These are phyloP conservation scores for Chrysanthemum makinoi DNA, from an alignment of 129 eudicot species.

Conservation along the genomic window DNA sequence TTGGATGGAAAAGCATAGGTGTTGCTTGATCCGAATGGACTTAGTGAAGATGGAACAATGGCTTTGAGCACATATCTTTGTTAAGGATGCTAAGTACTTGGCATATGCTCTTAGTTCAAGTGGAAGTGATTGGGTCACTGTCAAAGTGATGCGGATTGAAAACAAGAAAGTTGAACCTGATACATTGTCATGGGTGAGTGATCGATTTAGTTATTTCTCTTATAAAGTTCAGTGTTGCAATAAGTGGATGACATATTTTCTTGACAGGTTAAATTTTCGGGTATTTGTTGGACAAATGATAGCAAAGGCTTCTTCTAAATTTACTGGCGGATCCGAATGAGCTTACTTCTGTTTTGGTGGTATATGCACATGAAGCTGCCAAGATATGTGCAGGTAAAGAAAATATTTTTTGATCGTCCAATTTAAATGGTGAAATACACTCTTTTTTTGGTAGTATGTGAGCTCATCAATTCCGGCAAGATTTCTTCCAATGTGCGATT, in stretches of 20 bases:
- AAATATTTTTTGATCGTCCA: not conserved
- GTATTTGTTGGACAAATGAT: constrained; percentile 70
- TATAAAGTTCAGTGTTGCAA: not conserved
- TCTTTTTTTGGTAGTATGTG: constrained; percentile 18
- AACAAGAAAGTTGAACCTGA: constrained; percentile 66
- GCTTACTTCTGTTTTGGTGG: constrained; percentile 87
- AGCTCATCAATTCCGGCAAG: not conserved
- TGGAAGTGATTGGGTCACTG: no score
- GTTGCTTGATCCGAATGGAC: no score
- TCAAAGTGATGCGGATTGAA: no score
- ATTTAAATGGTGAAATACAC: not conserved
- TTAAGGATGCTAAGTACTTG: no score
- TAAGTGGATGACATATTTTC: not conserved
- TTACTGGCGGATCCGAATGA: constrained; percentile 85
- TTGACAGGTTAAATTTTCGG: constrained; percentile 84
- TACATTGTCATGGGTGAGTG: constrained; percentile 80
- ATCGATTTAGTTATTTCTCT: constrained; percentile 2
- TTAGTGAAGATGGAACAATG: no score
- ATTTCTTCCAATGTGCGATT: not conserved
- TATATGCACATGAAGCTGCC: constrained; percentile 78
- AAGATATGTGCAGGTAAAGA: constrained; percentile 65
- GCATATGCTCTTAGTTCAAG: no score
- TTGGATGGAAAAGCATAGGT: no score
- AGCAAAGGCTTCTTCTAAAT: constrained; percentile 77
- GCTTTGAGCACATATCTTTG: no score